phyloP scores from a whole-genome alignment of 148 eudicot species.

The Chenopodium suecicum region DNA sequence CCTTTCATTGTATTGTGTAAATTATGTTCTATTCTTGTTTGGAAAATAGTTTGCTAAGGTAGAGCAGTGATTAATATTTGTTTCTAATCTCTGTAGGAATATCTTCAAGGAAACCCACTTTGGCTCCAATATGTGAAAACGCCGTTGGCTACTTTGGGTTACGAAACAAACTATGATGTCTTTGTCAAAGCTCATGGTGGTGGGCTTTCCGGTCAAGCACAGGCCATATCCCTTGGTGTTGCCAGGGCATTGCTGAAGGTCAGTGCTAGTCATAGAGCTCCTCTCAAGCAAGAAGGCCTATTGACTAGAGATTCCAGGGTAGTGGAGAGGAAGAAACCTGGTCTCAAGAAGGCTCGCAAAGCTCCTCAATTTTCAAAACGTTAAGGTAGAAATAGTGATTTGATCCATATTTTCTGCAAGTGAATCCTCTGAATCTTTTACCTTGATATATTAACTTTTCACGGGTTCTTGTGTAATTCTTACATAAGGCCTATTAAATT shows the following conservation, averaged over 20 bases:
- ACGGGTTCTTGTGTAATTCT: neutral
- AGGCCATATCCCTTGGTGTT: constrained; percentile 85
- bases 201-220: constrained; percentile 95
- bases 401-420: neutral
- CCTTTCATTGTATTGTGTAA: neutral
- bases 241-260: constrained; percentile 90
- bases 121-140: constrained; percentile 85
- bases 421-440: neutral
- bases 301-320: constrained; percentile 88
- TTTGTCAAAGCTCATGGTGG: constrained; percentile 97
- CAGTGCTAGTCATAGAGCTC: constrained; percentile 65
- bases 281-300: constrained; percentile 77
- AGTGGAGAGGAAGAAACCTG: constrained; percentile 91
- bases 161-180: constrained; percentile 77
- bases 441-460: neutral
- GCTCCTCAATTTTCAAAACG: constrained; percentile 96
- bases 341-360: constrained; percentile 92
- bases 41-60: neutral
- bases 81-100: constrained; percentile 52
- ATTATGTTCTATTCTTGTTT: neutral
- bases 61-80: neutral
- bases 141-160: constrained; percentile 70
- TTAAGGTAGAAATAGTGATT: constrained; percentile 39
- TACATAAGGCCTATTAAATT: neutral
- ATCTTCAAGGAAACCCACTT: constrained; percentile 91